Conservation (phyloP, 2,329 filamentous ascomycete species). For the Alternaria sp. region DNA sequence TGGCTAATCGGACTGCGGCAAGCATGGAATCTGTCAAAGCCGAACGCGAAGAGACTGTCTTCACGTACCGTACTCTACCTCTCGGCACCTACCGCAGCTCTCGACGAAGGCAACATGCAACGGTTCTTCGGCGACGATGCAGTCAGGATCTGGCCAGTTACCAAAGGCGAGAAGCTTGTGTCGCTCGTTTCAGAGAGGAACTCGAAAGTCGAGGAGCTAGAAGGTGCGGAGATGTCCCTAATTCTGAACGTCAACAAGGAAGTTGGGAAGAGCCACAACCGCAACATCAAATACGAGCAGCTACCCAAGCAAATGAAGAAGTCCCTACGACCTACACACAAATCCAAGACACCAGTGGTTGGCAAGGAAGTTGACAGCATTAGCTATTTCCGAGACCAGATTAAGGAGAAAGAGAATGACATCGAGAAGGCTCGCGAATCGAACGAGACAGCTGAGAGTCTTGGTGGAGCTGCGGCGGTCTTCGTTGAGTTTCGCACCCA, state of each 20-base stretch:
- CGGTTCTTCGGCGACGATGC: conserved; percentile 82
- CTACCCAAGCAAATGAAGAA: conserved; percentile 65
- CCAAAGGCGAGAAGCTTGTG: conserved; percentile 77
- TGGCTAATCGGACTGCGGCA: conserved; percentile 93
- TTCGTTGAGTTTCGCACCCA: conserved; percentile 91
- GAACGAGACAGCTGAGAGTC: conserved; percentile 63
- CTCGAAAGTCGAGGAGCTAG: conserved; percentile 78
- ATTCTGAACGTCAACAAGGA: conserved; percentile 79
- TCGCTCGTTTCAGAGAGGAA: conserved; percentile 83
- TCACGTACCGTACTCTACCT: conserved; percentile 90
- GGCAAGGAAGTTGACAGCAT: conserved; percentile 95
- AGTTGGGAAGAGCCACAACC: conserved; percentile 66
- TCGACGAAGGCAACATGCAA: conserved; percentile 77
- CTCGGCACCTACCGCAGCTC: conserved; percentile 78
- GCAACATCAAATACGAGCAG: conserved; percentile 57
- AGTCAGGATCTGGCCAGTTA: conserved; percentile 82
- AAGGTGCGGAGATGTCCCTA: conserved; percentile 84
- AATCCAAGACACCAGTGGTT: conserved; percentile 58
- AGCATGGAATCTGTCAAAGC: conserved; percentile 85
- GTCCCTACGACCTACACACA: conserved; percentile 58
- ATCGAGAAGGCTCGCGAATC: conserved; percentile 71
- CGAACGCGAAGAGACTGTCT: conserved; percentile 84
- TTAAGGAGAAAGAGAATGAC: conserved; percentile 75
- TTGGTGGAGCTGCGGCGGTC: conserved; percentile 74
- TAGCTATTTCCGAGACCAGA: conserved; percentile 81